A percentile compares a stretch with the other conserved stretches of the same genome.
Conservation (phyloP, 768 basidiomycete species). For the Lactarius trivialis region DNA sequence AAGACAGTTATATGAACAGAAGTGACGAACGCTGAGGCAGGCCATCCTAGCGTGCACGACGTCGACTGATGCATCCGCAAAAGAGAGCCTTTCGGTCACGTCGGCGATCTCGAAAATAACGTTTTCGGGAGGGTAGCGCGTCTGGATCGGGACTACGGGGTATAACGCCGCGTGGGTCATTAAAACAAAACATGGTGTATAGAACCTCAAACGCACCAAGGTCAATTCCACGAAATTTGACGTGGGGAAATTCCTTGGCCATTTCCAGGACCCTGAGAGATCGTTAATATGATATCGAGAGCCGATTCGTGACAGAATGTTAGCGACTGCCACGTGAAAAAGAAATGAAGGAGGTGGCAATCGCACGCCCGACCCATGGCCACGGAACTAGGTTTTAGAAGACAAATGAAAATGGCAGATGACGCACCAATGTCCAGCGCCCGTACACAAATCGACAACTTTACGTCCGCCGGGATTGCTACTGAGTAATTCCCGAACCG, state of each 20-base stretch:
- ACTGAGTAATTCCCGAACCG: conserved; percentile 48
- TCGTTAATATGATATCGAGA: not conserved
- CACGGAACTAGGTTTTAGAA: conserved; percentile 23
- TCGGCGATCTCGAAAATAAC: conserved; percentile 64
- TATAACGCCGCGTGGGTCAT: not conserved
- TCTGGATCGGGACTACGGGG: conserved; percentile 62
- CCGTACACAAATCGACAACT: conserved; percentile 71
- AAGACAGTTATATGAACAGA: not conserved
- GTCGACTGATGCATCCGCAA: conserved; percentile 51
- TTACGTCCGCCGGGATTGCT: conserved; percentile 37
- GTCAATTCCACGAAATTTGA: conserved; percentile 64
- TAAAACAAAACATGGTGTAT: not conserved
- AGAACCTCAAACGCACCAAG: conserved; percentile 46
- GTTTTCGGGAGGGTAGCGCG: conserved; percentile 52
- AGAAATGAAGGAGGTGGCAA: conserved; percentile 7
- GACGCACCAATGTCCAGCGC: conserved; percentile 64
- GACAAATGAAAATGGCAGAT: conserved; percentile 17
- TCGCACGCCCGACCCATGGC: conserved; percentile 6
- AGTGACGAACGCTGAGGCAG: conserved; percentile 51
- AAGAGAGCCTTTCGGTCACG: conserved; percentile 43
- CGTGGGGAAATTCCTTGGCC: conserved; percentile 57
- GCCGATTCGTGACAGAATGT: not conserved
- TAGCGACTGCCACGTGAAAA: not conserved
- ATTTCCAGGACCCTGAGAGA: conserved; percentile 63
- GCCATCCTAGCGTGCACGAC: conserved; percentile 59